Conservation (phyloP, 164 flowering plant genomes). For the Magnolia kwangsiensis region DNA sequence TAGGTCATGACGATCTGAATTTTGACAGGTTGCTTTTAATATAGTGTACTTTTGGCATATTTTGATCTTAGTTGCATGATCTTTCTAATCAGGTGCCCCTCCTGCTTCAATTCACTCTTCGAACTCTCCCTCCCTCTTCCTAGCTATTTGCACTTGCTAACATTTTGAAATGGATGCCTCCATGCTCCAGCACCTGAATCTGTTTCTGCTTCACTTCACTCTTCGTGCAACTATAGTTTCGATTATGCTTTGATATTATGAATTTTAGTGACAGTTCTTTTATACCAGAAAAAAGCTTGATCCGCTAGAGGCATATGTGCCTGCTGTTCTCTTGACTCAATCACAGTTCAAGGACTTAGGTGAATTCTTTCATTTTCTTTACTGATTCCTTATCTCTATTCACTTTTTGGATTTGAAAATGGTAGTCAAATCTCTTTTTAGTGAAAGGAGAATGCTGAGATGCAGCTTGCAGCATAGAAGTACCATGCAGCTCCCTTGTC, state of each 20-base stretch:
- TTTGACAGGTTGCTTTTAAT: neutral
- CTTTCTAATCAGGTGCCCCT: no score
- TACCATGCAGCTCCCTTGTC: no score
- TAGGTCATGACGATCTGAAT: neutral
- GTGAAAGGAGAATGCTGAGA: no score
- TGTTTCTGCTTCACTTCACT: no score
- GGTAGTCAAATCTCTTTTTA: neutral
- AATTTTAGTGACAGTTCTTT: conserved; percentile 1
- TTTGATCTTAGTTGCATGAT: no score
- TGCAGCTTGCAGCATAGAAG: no score
- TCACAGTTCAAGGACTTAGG: conserved; percentile 81
- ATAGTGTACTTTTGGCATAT: neutral
- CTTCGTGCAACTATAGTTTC: neutral
- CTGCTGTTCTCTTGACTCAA: conserved; percentile 71
- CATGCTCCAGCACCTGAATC: no score
- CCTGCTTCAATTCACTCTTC: no score
- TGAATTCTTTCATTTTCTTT: conserved; percentile 13
- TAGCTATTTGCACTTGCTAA: no score
- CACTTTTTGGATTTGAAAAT: neutral
- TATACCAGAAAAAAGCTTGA: conserved; percentile 82
- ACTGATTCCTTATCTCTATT: neutral
- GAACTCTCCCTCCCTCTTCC: no score
- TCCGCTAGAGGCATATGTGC: conserved; percentile 82
- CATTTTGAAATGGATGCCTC: no score
- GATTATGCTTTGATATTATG: conserved; percentile 4